These are phyloP conservation scores for Streptanthus diversifolius DNA, from an alignment of 345 rosid species.

Conservation along the genomic window DNA sequence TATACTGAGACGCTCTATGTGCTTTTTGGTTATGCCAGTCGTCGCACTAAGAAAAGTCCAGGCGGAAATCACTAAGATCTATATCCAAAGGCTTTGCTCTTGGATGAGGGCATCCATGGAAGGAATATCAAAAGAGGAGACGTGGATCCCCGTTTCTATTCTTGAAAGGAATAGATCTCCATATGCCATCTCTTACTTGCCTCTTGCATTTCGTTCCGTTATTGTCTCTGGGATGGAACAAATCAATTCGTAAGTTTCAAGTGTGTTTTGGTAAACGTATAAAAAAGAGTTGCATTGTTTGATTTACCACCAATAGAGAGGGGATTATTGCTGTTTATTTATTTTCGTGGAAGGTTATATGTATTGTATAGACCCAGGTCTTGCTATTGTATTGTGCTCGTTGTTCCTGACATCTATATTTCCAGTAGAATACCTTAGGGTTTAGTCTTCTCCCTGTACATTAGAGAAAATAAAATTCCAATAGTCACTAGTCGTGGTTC, in stretches of 20 bases:
- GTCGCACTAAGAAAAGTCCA: conserved; percentile 63
- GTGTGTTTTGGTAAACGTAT: conserved; percentile 7
- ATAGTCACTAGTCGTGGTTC: background rate
- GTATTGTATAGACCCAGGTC: background rate
- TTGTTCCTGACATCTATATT: conserved; percentile 5
- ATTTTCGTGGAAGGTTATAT: background rate
- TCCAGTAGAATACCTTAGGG: conserved; percentile 1
- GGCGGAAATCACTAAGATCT: conserved; percentile 77
- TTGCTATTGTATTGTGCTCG: background rate
- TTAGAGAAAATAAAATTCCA: background rate
- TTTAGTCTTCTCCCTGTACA: conserved; percentile 1
- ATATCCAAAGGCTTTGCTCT: conserved; percentile 83
- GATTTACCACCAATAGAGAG: conserved; percentile 1
- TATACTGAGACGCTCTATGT: conserved; percentile 29
- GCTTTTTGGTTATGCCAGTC: conserved; percentile 47
- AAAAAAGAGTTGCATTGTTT: background rate
- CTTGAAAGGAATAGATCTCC: conserved; percentile 95
- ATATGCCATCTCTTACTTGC: conserved; percentile 81
- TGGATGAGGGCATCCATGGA: conserved; percentile 89
- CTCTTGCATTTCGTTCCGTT: conserved; percentile 80
- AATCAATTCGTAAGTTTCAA: conserved; percentile 64
- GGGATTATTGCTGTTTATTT: background rate
- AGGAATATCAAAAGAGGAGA: conserved; percentile 72
- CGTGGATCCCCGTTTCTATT: conserved; percentile 80
- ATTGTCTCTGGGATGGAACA: conserved; percentile 82